Percentiles rank a stretch among this genome's conserved stretches.
phyloP scores from a whole-genome alignment of 148 eudicot species.

The Diospyros kaki region DNA sequence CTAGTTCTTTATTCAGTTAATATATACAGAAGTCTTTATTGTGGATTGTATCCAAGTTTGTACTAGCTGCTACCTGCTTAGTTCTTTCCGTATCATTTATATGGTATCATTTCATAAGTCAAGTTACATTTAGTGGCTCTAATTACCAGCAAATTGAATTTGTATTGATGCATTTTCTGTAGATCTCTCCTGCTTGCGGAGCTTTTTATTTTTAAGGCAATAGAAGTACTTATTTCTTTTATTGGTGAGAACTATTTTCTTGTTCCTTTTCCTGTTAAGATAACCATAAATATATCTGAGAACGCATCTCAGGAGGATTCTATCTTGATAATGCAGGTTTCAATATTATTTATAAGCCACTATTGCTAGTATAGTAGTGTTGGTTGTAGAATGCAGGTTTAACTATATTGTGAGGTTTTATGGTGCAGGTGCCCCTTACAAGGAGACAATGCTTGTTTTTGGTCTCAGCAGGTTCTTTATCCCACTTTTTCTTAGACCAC shows the following conservation, averaged over 20 bases:
- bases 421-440: constrained; percentile 60
- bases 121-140: too few relatives aligned
- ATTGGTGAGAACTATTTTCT: background rate
- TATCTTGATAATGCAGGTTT: constrained; percentile 1
- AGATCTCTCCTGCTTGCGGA: background rate
- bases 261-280: background rate
- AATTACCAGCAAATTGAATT: too few relatives aligned
- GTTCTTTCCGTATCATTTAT: too few relatives aligned
- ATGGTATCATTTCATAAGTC: too few relatives aligned
- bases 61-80: too few relatives aligned
- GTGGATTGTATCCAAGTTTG: too few relatives aligned
- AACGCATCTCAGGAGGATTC: background rate
- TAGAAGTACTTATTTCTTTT: background rate
- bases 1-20: too few relatives aligned
- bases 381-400: background rate
- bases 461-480: constrained; percentile 76
- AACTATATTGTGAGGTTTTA: background rate
- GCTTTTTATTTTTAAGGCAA: background rate
- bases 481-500: constrained; percentile 88
- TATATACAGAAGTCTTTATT: too few relatives aligned
- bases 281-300: background rate
- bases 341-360: background rate
- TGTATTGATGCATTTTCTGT: too few relatives aligned
- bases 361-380: constrained; percentile 3
- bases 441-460: constrained; percentile 67